Evolutionary conservation across 2,329 filamentous ascomycete genomes (phyloP).

Genomic region (Hymenoscyphus infarciens): DNA sequence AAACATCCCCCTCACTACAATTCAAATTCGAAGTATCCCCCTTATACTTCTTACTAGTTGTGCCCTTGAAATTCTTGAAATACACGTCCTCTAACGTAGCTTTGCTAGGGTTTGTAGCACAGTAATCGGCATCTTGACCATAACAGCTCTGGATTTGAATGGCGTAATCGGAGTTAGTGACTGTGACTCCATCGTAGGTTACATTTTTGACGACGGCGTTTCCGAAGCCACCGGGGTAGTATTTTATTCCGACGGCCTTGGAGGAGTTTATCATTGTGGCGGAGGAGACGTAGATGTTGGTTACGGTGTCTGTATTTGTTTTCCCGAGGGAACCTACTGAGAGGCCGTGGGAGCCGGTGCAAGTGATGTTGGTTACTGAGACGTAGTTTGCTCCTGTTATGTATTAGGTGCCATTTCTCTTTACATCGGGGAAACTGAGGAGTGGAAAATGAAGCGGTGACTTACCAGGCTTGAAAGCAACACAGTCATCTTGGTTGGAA

Average conservation of each 20-base stretch:
- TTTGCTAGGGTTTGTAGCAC: constrained; percentile 35
- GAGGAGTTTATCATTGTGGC: constrained; percentile 41
- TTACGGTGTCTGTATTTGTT: constrained; percentile 39
- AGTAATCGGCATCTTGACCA: constrained; percentile 37
- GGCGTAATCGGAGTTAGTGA: constrained; percentile 41
- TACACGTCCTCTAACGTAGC: constrained; percentile 37
- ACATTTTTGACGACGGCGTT: constrained; percentile 41
- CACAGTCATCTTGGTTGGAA: constrained; percentile 56
- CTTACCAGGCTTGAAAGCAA: constrained; percentile 49
- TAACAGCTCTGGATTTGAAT: constrained; percentile 47
- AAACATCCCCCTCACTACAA: constrained; percentile 39
- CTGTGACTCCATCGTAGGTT: constrained; percentile 39
- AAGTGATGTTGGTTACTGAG: constrained; percentile 41
- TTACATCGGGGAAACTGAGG: too few relatives aligned
- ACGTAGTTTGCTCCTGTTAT: constrained; percentile 42
- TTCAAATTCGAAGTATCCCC: constrained; percentile 38
- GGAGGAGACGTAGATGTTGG: constrained; percentile 41
- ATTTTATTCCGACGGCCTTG: constrained; percentile 46
- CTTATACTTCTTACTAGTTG: constrained; percentile 38
- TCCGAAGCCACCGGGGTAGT: constrained; percentile 42
- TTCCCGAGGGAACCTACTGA: constrained; percentile 46
- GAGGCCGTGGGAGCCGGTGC: constrained; percentile 45
- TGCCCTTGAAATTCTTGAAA: constrained; percentile 39
- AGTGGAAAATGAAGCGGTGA: not conserved
- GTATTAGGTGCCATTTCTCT: not conserved